Percentiles rank a stretch among this genome's conserved stretches.
phyloP scores from a whole-genome alignment of 1,139 yeast genomes.

The Protomyces arabidopsidicola region DNA sequence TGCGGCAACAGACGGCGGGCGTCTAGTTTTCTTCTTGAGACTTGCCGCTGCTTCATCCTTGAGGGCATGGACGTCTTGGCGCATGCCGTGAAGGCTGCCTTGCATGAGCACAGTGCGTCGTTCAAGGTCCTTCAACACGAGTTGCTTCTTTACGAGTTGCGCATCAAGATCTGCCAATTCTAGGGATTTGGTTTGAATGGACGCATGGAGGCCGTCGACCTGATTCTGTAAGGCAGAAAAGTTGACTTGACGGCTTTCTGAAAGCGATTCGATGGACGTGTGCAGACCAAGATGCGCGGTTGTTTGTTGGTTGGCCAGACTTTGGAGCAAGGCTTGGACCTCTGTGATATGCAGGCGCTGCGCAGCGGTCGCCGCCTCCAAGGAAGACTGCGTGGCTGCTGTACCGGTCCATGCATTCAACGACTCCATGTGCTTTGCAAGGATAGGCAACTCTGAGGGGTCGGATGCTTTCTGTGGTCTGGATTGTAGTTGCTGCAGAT shows the following conservation, averaged over 20 bases:
- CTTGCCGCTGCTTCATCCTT: neutral
- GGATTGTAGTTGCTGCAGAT: neutral
- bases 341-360: neutral
- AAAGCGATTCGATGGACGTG: neutral
- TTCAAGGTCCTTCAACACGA: neutral
- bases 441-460: too few species aligned
- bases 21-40: conserved; percentile 1
- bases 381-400: neutral
- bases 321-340: neutral
- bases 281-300: neutral
- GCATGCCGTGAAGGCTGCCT: neutral
- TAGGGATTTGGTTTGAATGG: neutral
- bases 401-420: neutral
- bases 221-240: neutral
- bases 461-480: neutral
- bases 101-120: conserved; percentile 3
- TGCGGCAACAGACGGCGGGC: conserved; percentile 3
- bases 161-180: neutral
- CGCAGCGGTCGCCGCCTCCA: neutral
- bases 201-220: neutral
- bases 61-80: neutral
- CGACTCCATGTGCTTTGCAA: neutral
- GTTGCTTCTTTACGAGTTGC: neutral
- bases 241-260: neutral
- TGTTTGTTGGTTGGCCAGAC: neutral